phyloP scores from a whole-genome alignment of 2,329 filamentous ascomycete species.

The Aureobasidium sp. region DNA sequence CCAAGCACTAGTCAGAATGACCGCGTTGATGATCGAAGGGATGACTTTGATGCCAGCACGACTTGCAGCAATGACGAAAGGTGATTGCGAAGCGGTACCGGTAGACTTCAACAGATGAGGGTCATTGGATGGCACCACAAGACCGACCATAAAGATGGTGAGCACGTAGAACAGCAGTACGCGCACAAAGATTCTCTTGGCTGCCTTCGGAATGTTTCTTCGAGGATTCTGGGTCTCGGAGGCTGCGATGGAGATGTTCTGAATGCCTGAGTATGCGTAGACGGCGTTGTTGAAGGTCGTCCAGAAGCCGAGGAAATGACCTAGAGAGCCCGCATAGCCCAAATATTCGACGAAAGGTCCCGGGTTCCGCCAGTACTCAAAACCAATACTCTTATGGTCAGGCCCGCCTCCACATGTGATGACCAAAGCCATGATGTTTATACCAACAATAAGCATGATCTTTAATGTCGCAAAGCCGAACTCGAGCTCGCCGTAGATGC shows the following conservation, averaged over 20 bases:
- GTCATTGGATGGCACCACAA: constrained; percentile 48
- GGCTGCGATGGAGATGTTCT: constrained; percentile 19
- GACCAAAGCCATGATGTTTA: constrained; percentile 18
- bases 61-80: constrained; percentile 41
- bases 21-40: constrained; percentile 59
- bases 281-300: constrained; percentile 14
- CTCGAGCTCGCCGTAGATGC: constrained; percentile 17
- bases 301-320: constrained; percentile 16
- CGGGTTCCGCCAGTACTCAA: constrained; percentile 16
- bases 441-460: constrained; percentile 17
- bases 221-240: constrained; percentile 12
- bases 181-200: constrained; percentile 49
- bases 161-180: constrained; percentile 46
- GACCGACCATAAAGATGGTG: constrained; percentile 46
- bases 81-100: constrained; percentile 43
- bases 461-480: constrained; percentile 16
- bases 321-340: constrained; percentile 11
- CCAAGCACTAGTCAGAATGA: constrained; percentile 57
- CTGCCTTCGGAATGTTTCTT: constrained; percentile 46
- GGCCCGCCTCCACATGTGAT: constrained; percentile 13
- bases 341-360: constrained; percentile 18
- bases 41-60: constrained; percentile 41
- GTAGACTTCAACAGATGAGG: constrained; percentile 41
- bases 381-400: constrained; percentile 14
- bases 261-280: constrained; percentile 17